Evolutionary conservation across 768 basidiomycete species (phyloP).

Genomic region (Boletus rufocinnamomeus): DNA sequence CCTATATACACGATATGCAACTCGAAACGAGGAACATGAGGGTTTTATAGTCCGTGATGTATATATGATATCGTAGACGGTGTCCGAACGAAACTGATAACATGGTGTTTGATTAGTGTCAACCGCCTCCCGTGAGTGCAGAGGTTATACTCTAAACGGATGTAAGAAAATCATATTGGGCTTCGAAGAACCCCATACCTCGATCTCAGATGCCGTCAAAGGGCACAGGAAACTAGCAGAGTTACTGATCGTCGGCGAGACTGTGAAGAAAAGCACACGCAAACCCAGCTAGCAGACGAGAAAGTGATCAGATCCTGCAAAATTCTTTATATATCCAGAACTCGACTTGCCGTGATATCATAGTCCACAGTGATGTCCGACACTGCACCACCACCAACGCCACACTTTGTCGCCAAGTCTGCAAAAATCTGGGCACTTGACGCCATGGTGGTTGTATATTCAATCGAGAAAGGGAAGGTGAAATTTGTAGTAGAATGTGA

Average conservation of each 20-base stretch:
- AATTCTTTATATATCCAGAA: not conserved
- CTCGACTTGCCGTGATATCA: conserved; percentile 54
- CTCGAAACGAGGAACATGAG: not conserved
- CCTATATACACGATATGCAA: not conserved
- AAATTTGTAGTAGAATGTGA: conserved; percentile 61
- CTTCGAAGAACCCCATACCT: conserved; percentile 15
- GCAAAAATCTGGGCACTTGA: conserved; percentile 55
- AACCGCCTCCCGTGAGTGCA: conserved; percentile 14
- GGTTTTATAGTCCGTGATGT: conserved; percentile 23
- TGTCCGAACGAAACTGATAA: conserved; percentile 9
- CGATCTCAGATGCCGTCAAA: conserved; percentile 38
- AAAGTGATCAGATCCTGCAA: conserved; percentile 13
- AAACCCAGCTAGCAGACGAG: conserved; percentile 53
- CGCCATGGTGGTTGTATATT: conserved; percentile 56
- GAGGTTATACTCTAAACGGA: conserved; percentile 23
- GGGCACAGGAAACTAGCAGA: conserved; percentile 67
- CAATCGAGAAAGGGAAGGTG: conserved; percentile 73
- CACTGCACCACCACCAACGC: conserved; percentile 45
- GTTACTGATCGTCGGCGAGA: conserved; percentile 68
- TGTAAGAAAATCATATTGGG: conserved; percentile 13
- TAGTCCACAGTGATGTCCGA: conserved; percentile 61
- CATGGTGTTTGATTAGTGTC: not conserved
- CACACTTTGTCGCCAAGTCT: conserved; percentile 67
- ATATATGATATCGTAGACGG: conserved; percentile 11
- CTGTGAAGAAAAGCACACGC: conserved; percentile 60